These are phyloP conservation scores for Aspergillus unguis DNA, from an alignment of 2,329 filamentous ascomycete species.

Conservation along the genomic window DNA sequence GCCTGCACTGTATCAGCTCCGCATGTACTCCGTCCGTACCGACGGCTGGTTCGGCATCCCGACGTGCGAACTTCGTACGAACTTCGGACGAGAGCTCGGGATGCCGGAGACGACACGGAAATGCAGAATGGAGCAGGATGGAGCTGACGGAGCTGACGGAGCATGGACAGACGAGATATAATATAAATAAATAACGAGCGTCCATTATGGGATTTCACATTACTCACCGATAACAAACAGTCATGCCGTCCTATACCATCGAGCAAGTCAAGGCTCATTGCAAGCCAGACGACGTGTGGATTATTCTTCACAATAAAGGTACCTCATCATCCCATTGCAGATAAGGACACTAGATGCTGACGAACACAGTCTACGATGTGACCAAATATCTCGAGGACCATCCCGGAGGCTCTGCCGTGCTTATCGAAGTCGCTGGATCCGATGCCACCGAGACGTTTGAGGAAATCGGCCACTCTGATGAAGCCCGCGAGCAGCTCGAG, in stretches of 20 bases:
- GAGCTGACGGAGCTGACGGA: not conserved
- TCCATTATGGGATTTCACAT: not conserved
- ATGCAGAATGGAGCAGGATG: not conserved
- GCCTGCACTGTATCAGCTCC: not conserved
- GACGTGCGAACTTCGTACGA: conserved; percentile 9
- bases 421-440: conserved; percentile 39
- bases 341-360: not conserved
- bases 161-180: not conserved
- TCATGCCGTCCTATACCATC: conserved; percentile 5
- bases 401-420: conserved; percentile 44
- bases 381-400: conserved; percentile 58
- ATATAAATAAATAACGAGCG: not conserved
- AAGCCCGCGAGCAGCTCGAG: conserved; percentile 41
- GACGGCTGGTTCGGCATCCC: too few relatives aligned
- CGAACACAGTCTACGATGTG: conserved; percentile 53
- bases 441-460: conserved; percentile 43
- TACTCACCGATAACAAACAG: not conserved
- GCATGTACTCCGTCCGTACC: not conserved
- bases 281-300: conserved; percentile 48
- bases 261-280: not conserved
- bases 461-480: conserved; percentile 44
- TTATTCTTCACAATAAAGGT: conserved; percentile 55
- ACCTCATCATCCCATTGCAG: not conserved
- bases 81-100: not conserved
- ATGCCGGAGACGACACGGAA: not conserved